Evolutionary conservation across 352 stramenopile species (phyloP), one percentile per base, ranked within the genome.

Genomic region (Phytophthora megakarya): DNA sequence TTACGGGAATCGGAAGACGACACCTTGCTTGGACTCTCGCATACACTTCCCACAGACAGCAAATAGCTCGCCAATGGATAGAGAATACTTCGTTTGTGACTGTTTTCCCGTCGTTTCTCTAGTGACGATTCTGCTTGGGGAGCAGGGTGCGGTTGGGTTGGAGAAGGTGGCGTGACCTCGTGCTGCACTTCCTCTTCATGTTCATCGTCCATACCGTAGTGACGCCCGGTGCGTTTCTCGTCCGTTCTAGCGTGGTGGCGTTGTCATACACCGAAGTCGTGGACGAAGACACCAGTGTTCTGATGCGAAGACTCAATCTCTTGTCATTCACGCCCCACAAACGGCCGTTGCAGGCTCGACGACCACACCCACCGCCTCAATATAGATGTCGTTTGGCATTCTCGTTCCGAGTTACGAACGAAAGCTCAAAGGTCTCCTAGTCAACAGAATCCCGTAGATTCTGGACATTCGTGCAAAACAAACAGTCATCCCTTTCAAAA

Each of bases 11-110:
- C 30, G 12, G 53, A 37, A 26, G 53, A 55, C 4, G 47, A 65
- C 1, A 68, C 11, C 28, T 67, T 5, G 57, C 53, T 18, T 16
- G 53, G 38, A 13, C 37, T 52, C 16, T 84, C 73, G 22, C 74
- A 75, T 1, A 84, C 59, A 21, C 70, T 75, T 26, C 76, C 83
- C 28, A 72, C 55, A 7, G 76, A 66, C 13, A 84, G 3, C 8
- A 35, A 11, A 35, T 35, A 35, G 8, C 30, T 35, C 8, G 30
- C 8, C 8, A 35, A 35, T 11, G 30, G 30, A 35, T 35, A 35
- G 3, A 35, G 30, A 38, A 67, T 74, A 39, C 66, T 70, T 39
- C 46, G 57, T 26, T 54, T 65, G 19, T 43, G 63, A 16, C 56
- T 50, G 21, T 32, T 70, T 54, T 49, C 60, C n/a, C 53, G 49